Conservation (phyloP, 108 stramenopile genomes). For the Schizochytrium sp. region DNA sequence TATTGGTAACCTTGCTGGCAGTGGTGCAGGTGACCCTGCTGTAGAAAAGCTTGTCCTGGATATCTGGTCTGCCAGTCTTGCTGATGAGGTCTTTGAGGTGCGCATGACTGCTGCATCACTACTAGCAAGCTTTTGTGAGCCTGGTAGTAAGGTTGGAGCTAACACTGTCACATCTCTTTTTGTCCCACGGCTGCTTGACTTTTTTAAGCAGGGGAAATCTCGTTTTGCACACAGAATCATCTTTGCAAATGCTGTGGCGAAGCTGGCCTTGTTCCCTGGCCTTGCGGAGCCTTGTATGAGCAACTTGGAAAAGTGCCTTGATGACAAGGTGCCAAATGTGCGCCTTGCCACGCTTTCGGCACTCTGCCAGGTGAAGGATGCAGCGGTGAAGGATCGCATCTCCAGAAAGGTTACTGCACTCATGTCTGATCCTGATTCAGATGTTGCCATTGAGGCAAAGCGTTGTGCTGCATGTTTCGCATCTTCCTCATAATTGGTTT, state of each 20-base stretch:
- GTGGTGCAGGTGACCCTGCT: not conserved
- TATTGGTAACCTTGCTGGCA: conserved; percentile 43
- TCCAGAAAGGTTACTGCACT: conserved; percentile 19
- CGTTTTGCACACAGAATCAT: conserved; percentile 14
- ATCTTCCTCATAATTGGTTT: too few species aligned
- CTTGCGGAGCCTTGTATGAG: conserved; percentile 15
- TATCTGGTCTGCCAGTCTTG: conserved; percentile 35
- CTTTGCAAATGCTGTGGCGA: not conserved
- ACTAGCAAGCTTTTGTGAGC: conserved; percentile 24
- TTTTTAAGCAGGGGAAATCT: conserved; percentile 26
- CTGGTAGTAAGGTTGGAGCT: conserved; percentile 51
- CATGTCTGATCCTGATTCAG: not conserved
- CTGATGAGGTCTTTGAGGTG: conserved; percentile 54
- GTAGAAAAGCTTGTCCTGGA: conserved; percentile 52
- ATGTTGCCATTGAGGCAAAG: conserved; percentile 57
- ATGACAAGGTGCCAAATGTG: conserved; percentile 59
- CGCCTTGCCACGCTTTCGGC: conserved; percentile 42
- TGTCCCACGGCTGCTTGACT: not conserved
- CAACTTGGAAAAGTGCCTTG: conserved; percentile 53
- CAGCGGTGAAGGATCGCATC: conserved; percentile 26
- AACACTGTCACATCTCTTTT: conserved; percentile 40
- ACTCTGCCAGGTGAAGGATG: not conserved
- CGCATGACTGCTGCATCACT: not conserved
- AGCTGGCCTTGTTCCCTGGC: conserved; percentile 10
- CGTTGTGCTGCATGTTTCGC: not conserved